These are phyloP conservation scores for Cyberlindnera mississippiensis DNA, from an alignment of 805 yeast species.

Conservation along the genomic window DNA sequence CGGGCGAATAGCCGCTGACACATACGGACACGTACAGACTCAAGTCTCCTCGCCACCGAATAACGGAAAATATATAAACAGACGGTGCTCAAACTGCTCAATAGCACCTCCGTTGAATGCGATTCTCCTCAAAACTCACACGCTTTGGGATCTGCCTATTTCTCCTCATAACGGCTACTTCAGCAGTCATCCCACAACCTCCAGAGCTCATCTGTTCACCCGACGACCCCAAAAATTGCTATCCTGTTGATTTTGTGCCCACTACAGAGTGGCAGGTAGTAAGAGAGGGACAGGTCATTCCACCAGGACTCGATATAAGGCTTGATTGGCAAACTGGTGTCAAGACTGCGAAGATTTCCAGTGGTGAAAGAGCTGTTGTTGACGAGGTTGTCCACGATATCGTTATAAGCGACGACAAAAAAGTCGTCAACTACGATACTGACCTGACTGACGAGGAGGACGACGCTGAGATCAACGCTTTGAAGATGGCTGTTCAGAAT, in stretches of 20 bases:
- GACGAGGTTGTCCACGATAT: constrained; percentile 4
- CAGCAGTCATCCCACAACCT: constrained; percentile 4
- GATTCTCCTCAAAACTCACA: not conserved
- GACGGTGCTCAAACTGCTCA: too few species aligned
- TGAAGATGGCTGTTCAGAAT: constrained; percentile 25
- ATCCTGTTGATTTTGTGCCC: constrained; percentile 62
- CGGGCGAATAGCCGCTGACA: too few species aligned
- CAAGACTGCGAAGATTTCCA: constrained; percentile 58
- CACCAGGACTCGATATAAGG: constrained; percentile 68
- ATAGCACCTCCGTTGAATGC: not conserved
- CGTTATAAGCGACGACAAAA: constrained; percentile 14
- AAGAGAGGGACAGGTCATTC: constrained; percentile 68
- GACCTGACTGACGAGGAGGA: constrained; percentile 19
- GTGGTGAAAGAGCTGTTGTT: constrained; percentile 20
- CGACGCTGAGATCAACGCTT: constrained; percentile 15
- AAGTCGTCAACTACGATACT: constrained; percentile 13
- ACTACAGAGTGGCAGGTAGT: constrained; percentile 65
- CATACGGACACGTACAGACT: too few species aligned
- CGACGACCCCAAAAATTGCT: constrained; percentile 47
- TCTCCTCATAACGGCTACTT: constrained; percentile 3
- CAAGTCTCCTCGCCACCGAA: too few species aligned
- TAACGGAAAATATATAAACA: too few species aligned
- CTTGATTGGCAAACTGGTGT: constrained; percentile 68
- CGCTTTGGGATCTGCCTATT: not conserved
- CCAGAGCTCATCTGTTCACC: constrained; percentile 39